These are phyloP conservation scores for sunflower (Helianthus annuus) DNA, from an alignment of 129 eudicot species.

Conservation along the genomic window DNA sequence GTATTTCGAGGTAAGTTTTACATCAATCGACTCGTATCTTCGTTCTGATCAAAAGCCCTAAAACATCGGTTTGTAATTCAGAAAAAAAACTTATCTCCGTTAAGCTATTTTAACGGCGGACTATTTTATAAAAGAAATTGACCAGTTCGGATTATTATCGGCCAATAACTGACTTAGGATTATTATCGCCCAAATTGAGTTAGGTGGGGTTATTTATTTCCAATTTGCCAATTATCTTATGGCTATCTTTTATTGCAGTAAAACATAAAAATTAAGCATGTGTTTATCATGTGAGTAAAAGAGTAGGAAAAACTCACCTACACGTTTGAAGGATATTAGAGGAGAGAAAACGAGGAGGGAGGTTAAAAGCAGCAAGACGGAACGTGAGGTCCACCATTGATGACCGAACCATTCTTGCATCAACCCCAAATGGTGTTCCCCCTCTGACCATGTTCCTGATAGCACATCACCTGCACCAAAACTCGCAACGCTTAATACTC, in stretches of 20 bases:
- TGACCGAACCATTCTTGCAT: constrained; percentile 96
- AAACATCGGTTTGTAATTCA: too few relatives aligned
- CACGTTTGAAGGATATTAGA: constrained; percentile 82
- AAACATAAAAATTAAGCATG: neutral
- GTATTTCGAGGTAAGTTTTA: too few relatives aligned
- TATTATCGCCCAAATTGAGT: too few relatives aligned
- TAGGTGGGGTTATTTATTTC: too few relatives aligned
- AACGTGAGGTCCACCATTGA: constrained; percentile 82
- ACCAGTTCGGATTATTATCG: too few relatives aligned
- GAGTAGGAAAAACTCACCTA: constrained; percentile 59
- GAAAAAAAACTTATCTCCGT: too few relatives aligned
- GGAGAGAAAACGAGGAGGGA: constrained; percentile 67
- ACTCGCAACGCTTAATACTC: neutral
- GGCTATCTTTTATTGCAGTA: constrained; percentile 8
- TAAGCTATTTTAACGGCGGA: too few relatives aligned
- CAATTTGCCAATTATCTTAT: neutral
- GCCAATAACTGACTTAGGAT: too few relatives aligned
- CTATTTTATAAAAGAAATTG: too few relatives aligned
- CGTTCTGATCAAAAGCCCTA: too few relatives aligned
- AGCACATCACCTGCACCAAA: constrained; percentile 83
- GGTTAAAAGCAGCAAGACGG: constrained; percentile 64
- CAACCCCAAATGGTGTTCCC: constrained; percentile 76
- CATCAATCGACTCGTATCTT: too few relatives aligned
- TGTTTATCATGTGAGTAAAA: neutral
- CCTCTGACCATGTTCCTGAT: constrained; percentile 79